Evolutionary conservation across 495 filamentous ascomycete genomes (phyloP), one percentile per base, ranked within the genome.

Genomic region (Daldinia loculata): DNA sequence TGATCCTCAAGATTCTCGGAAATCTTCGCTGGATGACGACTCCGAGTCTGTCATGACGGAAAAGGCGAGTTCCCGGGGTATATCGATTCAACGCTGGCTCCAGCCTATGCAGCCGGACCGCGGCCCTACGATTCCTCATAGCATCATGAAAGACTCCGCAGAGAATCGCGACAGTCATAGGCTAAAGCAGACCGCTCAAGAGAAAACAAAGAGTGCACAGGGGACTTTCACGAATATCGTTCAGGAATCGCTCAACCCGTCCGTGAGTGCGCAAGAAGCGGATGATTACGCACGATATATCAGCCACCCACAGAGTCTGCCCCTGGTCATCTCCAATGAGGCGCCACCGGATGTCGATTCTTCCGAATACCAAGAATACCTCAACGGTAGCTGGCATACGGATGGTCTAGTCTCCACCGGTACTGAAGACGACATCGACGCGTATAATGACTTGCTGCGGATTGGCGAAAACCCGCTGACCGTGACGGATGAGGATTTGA

Each of bases 221-320:
- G 92, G 90, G 91, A 95, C 94, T 0, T 89, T 98, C 43, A 89
- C 89, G n/a, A 90, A 96, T 74, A 87, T 97, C 32, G 89, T 95
- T 19, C 81, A 86, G 26, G 90, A 93, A 74, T 91, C 90, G 11
- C 84, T 98, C 24, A 91, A 93, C 72, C 94, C 94, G 9, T 86
- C 87, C 11, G 92, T 98, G 64, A 89, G 86, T 15, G 70, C 81
- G 6, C 84, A 84, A 30, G 96, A 98, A 77, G 86, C 89, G 6
- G 90, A 90, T 24, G 95, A 98, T 74, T 98, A 98, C 79, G 82
- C 89, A 32, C 88, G 91, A n/a, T 98, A 98, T 80, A 89, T 98
- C 78, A 88, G 88, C 56, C 95, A 98, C 78, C 95, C 95, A 7
- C 89, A 95, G 30, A 93, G 89, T 64, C 86, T 99, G 3, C 93